Percentiles rank a stretch among this genome's conserved stretches.
These are phyloP conservation scores for Phaeophleospora eucalypticola DNA, from an alignment of 2,329 filamentous ascomycete species.

Conservation along the genomic window DNA sequence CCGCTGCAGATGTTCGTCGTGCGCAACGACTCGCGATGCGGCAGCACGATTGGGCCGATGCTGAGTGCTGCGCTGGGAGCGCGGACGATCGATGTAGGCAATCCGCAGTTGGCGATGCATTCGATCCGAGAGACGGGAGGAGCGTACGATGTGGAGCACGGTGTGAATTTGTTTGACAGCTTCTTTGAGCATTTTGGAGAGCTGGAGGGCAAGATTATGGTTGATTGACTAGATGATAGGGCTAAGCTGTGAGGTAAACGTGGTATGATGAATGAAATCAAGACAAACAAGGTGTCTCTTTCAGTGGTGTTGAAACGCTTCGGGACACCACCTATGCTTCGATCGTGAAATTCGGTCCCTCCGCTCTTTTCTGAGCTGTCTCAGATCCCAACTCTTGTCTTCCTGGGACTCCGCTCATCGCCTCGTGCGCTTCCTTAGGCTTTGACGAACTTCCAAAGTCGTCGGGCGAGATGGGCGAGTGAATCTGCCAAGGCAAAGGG, in stretches of 20 bases:
- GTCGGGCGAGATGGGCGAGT: no score
- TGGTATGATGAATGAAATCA: no score
- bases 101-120: slow-evolving; percentile 94
- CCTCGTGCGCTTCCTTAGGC: no score
- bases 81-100: slow-evolving; percentile 86
- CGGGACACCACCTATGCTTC: no score
- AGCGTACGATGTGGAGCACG: slow-evolving; percentile 79
- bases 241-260: slow-evolving; percentile 1
- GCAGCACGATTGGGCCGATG: slow-evolving; percentile 97
- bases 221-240: slow-evolving; percentile 56
- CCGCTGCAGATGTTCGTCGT: slow-evolving; percentile 95
- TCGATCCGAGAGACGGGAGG: slow-evolving; percentile 92
- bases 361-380: no score
- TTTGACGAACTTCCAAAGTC: no score
- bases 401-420: no score
- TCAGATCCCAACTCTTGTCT: no score
- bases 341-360: no score
- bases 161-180: slow-evolving; percentile 77
- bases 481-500: no score
- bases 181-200: slow-evolving; percentile 85
- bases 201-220: slow-evolving; percentile 74
- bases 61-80: slow-evolving; percentile 80
- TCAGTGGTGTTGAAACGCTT: no score
- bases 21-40: slow-evolving; percentile 89
- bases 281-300: no score